phyloP scores from a whole-genome alignment of 2,329 filamentous ascomycete species.

The Colletotrichum karsti region DNA sequence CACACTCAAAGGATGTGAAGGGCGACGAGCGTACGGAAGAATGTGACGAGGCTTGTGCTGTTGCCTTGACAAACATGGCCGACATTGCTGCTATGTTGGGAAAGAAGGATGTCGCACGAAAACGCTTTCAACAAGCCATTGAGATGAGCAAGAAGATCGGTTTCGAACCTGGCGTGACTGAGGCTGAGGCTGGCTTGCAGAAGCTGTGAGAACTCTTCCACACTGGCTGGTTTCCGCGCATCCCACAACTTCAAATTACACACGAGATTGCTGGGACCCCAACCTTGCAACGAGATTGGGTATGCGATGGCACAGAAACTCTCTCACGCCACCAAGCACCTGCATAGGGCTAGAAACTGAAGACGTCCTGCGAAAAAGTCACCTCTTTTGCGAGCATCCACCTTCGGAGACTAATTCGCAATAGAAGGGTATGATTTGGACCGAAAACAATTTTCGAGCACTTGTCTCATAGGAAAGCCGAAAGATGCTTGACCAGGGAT shows the following conservation, averaged over 20 bases:
- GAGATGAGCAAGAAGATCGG: slow-evolving; percentile 64
- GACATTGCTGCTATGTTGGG: slow-evolving; percentile 83
- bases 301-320: not conserved
- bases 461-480: not conserved
- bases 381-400: not conserved
- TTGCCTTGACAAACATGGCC: slow-evolving; percentile 86
- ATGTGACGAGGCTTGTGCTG: slow-evolving; percentile 85
- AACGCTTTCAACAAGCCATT: slow-evolving; percentile 74
- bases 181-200: slow-evolving; percentile 60
- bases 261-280: not conserved
- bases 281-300: not conserved
- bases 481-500: not conserved
- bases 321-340: not conserved
- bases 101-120: slow-evolving; percentile 69
- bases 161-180: slow-evolving; percentile 59
- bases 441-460: not conserved
- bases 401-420: not conserved
- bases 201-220: slow-evolving; percentile 5
- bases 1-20: slow-evolving; percentile 70
- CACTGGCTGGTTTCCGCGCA: not conserved
- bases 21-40: slow-evolving; percentile 76
- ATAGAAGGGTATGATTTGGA: not conserved
- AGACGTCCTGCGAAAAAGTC: not conserved
- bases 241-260: not conserved
- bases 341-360: slow-evolving; percentile 22